Evolutionary conservation across 2,329 filamentous ascomycete genomes (phyloP).

Genomic region (Alternaria sp.): DNA sequence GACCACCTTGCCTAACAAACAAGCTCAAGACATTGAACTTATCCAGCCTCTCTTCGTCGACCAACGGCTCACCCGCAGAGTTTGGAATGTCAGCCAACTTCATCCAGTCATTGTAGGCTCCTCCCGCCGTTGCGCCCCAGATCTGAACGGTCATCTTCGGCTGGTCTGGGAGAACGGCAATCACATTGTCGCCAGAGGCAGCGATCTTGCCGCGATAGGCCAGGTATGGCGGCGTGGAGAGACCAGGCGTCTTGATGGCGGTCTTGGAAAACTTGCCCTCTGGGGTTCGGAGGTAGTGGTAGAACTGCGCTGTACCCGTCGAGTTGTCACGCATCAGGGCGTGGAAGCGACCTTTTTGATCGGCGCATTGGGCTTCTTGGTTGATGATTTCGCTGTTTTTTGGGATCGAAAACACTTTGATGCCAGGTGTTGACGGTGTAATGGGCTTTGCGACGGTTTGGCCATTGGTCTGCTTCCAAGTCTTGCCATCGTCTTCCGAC

Average conservation of each 20-base stretch:
- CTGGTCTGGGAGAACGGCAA: constrained; percentile 45
- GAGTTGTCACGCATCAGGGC: constrained; percentile 59
- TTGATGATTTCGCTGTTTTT: constrained; percentile 60
- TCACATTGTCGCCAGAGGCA: constrained; percentile 36
- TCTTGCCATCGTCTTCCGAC: constrained; percentile 56
- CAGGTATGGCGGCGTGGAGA: constrained; percentile 45
- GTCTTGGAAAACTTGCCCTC: constrained; percentile 45
- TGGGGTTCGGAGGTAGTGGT: constrained; percentile 45
- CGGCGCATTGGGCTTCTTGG: constrained; percentile 61
- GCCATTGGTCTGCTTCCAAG: constrained; percentile 56
- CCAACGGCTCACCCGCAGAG: constrained; percentile 43
- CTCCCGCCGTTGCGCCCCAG: constrained; percentile 42
- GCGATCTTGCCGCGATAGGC: constrained; percentile 47
- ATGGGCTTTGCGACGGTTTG: constrained; percentile 54
- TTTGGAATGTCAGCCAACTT: constrained; percentile 43
- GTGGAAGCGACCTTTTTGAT: constrained; percentile 58
- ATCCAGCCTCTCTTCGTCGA: constrained; percentile 43
- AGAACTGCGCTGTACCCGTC: constrained; percentile 40
- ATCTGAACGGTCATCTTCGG: constrained; percentile 41
- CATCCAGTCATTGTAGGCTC: constrained; percentile 43
- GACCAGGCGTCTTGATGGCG: constrained; percentile 39
- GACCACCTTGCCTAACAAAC: constrained; percentile 48
- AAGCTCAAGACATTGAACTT: constrained; percentile 41
- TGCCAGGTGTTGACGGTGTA: constrained; percentile 53
- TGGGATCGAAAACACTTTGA: constrained; percentile 57